A percentile compares a stretch with the other conserved stretches of the same genome.
phyloP scores from a whole-genome alignment of 306 rosid genomes.

The Crotalaria pallida region DNA sequence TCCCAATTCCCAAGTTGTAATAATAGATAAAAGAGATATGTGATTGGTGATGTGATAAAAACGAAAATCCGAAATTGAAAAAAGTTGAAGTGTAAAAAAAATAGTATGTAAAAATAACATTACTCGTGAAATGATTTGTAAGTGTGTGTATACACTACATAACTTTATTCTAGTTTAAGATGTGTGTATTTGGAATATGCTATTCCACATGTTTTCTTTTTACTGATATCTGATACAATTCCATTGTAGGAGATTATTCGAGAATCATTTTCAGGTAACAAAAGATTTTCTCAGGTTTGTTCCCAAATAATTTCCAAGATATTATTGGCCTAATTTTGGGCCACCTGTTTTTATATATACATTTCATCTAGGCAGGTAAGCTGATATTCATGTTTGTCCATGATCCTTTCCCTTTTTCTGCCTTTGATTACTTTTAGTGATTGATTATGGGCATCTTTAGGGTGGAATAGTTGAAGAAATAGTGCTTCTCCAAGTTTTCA shows the following conservation, averaged over 20 bases:
- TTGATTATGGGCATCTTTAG: slow-evolving; percentile 27
- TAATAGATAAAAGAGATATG: no score
- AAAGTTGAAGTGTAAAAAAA: no score
- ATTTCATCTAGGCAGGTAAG: background rate
- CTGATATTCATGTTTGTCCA: background rate
- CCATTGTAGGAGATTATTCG: slow-evolving; percentile 18
- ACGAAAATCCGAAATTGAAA: no score
- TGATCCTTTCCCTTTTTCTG: slow-evolving; percentile 1
- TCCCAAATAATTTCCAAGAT: slow-evolving; percentile 1
- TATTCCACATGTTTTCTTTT: slow-evolving; percentile 38
- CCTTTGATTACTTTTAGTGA: background rate
- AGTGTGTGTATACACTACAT: no score
- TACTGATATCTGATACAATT: slow-evolving; percentile 29
- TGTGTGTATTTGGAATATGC: slow-evolving; percentile 1
- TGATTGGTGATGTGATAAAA: no score
- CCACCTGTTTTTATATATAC: slow-evolving; percentile 44
- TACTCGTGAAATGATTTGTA: no score
- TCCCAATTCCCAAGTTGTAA: no score
- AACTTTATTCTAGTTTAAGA: background rate
- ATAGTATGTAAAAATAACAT: no score
- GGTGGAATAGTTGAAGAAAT: slow-evolving; percentile 30
- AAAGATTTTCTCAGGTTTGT: slow-evolving; percentile 5
- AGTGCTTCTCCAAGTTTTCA: slow-evolving; percentile 13
- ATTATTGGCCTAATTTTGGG: slow-evolving; percentile 19
- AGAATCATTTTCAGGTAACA: slow-evolving; percentile 25